phyloP scores from a whole-genome alignment of 352 stramenopile species.

The Sclerospora graminicola region DNA sequence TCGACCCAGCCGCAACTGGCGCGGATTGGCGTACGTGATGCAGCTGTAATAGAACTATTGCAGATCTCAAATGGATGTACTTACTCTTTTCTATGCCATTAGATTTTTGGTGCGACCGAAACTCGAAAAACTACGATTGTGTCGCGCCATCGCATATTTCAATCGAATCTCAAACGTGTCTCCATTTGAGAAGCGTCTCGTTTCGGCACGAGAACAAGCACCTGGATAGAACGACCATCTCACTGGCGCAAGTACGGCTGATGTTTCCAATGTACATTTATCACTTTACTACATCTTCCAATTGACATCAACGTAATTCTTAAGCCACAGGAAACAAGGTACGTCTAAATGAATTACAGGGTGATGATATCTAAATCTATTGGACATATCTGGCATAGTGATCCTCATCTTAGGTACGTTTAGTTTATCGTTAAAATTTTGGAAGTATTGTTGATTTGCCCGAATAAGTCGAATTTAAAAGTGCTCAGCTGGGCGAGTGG shows the following conservation, averaged over 20 bases:
- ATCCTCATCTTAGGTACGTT: no score
- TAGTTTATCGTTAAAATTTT: conserved; percentile 2
- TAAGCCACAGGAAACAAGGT: no score
- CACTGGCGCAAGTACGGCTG: not conserved
- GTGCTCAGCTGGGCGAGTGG: no score
- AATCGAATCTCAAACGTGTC: conserved; percentile 47
- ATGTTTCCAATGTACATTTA: conserved; percentile 74
- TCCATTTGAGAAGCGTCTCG: conserved; percentile 31
- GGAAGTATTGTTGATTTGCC: no score
- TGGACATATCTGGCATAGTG: no score
- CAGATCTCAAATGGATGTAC: not conserved
- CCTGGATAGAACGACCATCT: no score
- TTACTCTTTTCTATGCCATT: not conserved
- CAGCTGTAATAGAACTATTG: not conserved
- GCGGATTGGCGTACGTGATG: conserved; percentile 41
- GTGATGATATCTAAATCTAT: no score
- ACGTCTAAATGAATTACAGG: no score
- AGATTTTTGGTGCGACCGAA: conserved; percentile 45
- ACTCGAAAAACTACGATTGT: conserved; percentile 29
- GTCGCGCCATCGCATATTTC: conserved; percentile 69
- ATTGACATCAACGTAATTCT: no score
- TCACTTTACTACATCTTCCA: conserved; percentile 27
- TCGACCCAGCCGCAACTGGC: no score
- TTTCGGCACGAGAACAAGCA: conserved; percentile 9
- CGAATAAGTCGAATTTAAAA: no score